A percentile compares a stretch with the other conserved stretches of the same genome.
These are phyloP conservation scores for Hygrophorus russula DNA, from an alignment of 768 basidiomycete genomes.

Conservation along the genomic window DNA sequence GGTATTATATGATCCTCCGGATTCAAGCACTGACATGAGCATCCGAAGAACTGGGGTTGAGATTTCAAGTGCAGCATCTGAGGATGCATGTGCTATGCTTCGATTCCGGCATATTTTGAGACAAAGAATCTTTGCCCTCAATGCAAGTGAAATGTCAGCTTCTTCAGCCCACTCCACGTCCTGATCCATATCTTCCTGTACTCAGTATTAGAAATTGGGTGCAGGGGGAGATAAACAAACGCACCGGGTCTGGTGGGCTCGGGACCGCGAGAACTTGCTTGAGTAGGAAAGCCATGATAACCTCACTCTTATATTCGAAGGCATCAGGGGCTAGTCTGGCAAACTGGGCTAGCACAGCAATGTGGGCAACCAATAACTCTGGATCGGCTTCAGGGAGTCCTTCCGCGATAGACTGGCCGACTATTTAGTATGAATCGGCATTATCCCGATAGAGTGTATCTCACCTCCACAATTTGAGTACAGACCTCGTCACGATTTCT, in stretches of 20 bases:
- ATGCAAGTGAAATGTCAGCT: slow-evolving; percentile 39
- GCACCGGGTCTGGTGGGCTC: slow-evolving; percentile 31
- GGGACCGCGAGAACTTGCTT: slow-evolving; percentile 61
- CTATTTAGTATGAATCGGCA: neutral
- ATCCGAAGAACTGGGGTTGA: slow-evolving; percentile 70
- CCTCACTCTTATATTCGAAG: slow-evolving; percentile 72
- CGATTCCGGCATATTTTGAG: slow-evolving; percentile 80
- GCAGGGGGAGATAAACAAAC: slow-evolving; percentile 12
- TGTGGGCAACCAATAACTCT: slow-evolving; percentile 49
- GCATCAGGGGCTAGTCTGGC: slow-evolving; percentile 54
- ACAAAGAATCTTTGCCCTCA: slow-evolving; percentile 61
- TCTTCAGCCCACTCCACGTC: slow-evolving; percentile 73
- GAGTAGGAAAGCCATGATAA: slow-evolving; percentile 59
- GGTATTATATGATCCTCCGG: slow-evolving; percentile 50
- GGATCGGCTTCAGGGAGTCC: slow-evolving; percentile 34
- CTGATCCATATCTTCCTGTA: slow-evolving; percentile 48
- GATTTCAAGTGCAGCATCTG: slow-evolving; percentile 51
- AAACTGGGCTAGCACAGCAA: slow-evolving; percentile 66
- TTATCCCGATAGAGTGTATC: slow-evolving; percentile 9
- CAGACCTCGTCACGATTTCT: slow-evolving; percentile 42
- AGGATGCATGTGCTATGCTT: slow-evolving; percentile 52
- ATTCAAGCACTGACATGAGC: slow-evolving; percentile 57
- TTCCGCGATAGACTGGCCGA: slow-evolving; percentile 44
- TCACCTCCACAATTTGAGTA: slow-evolving; percentile 52
- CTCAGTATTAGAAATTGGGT: slow-evolving; percentile 1